Evolutionary conservation across 176 grass and related monocot genomes (phyloP).

Genomic region (Triticum timopheevii): DNA sequence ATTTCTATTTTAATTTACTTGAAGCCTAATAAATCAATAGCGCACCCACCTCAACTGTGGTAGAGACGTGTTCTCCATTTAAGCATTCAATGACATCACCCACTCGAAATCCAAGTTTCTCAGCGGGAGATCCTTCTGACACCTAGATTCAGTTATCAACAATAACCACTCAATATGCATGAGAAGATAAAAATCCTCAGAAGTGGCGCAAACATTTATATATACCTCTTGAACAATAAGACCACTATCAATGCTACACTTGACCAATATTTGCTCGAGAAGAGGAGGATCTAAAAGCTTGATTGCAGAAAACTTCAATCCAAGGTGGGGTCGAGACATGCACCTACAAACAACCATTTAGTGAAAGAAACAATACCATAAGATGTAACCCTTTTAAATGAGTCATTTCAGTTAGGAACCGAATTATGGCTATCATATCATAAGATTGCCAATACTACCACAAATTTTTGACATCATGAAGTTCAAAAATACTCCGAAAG

Average conservation of each 20-base stretch:
- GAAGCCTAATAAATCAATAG: background rate
- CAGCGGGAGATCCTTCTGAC: background rate
- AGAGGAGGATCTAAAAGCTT: conserved; percentile 10
- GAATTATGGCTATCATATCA: background rate
- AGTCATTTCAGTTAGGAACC: background rate
- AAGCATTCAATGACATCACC: background rate
- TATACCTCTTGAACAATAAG: conserved; percentile 15
- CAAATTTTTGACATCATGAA: background rate
- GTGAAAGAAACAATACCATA: background rate
- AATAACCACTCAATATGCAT: background rate
- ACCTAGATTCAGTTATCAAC: background rate
- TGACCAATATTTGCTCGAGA: background rate
- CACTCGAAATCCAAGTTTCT: background rate
- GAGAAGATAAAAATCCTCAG: background rate
- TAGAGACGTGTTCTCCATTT: background rate
- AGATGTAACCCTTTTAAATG: background rate
- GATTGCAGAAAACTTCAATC: conserved; percentile 17
- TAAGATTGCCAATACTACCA: background rate
- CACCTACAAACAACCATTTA: background rate
- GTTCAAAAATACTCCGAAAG: background rate
- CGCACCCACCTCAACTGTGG: background rate
- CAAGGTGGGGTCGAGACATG: conserved; percentile 28
- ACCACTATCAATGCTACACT: background rate
- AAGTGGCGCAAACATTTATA: background rate
- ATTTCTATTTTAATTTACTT: background rate